phyloP scores from a whole-genome alignment of 2,329 filamentous ascomycete species.

The Aspergillus cejpii region DNA sequence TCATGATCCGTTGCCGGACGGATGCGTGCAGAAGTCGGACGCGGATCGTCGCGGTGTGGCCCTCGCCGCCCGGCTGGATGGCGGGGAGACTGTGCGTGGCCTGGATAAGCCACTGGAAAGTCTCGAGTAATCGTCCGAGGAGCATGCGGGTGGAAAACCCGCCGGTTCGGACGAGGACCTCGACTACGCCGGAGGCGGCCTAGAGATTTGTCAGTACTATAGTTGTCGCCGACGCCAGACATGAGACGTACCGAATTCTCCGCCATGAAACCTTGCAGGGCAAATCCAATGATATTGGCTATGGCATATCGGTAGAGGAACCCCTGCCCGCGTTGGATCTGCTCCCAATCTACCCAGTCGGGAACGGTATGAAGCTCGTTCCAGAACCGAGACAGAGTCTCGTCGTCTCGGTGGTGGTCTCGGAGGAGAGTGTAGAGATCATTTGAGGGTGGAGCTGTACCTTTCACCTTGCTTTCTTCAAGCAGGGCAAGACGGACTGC shows the following conservation, averaged over 20 bases:
- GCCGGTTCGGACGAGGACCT: conserved; percentile 65
- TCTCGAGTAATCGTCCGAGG: conserved; percentile 59
- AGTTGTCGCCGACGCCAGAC: neutral
- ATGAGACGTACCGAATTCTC: conserved; percentile 16
- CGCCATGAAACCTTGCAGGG: conserved; percentile 18
- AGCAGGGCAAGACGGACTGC: conserved; percentile 6
- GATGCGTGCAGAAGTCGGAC: conserved; percentile 62
- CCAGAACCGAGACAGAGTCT: conserved; percentile 55
- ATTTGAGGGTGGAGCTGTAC: neutral
- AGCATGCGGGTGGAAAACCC: conserved; percentile 63
- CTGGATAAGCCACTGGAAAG: conserved; percentile 66
- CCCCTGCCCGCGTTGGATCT: conserved; percentile 64
- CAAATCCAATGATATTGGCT: conserved; percentile 18
- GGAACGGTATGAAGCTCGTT: conserved; percentile 57
- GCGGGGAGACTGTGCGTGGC: conserved; percentile 57
- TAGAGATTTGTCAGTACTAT: conserved; percentile 4
- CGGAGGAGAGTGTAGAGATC: conserved; percentile 58
- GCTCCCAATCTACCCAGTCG: conserved; percentile 67
- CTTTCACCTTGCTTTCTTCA: conserved; percentile 7
- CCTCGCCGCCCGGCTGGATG: conserved; percentile 60
- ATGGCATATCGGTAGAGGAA: conserved; percentile 69
- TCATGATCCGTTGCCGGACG: conserved; percentile 58
- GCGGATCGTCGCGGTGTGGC: conserved; percentile 56
- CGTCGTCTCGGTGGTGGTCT: conserved; percentile 51
- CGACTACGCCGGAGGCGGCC: conserved; percentile 62